Percentiles rank a stretch among this genome's conserved stretches.
Evolutionary conservation across 495 filamentous ascomycete genomes (phyloP).

Genomic region (Talaromyces wortmannii): DNA sequence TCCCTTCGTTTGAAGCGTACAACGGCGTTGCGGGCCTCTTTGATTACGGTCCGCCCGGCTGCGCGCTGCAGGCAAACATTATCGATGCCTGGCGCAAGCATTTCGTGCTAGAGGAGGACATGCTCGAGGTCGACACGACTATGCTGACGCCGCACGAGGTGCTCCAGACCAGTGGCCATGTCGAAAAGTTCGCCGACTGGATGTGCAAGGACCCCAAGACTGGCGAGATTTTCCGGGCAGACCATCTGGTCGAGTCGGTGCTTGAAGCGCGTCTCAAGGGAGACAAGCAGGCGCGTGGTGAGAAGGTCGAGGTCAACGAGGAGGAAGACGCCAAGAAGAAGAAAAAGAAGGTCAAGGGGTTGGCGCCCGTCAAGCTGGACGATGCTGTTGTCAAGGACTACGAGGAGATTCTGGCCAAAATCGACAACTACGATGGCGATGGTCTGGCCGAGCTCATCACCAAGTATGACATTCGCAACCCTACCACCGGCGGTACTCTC

Average conservation of each 20-base stretch:
- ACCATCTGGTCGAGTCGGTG: conserved; percentile 92
- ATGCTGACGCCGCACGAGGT: conserved; percentile 84
- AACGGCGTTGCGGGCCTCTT: conserved; percentile 79
- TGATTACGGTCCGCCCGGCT: conserved; percentile 80
- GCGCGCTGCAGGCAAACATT: conserved; percentile 75
- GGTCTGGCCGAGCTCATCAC: conserved; percentile 56
- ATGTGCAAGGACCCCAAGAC: conserved; percentile 99
- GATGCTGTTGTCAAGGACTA: conserved; percentile 60
- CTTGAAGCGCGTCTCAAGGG: conserved; percentile 77
- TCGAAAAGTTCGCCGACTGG: conserved; percentile 97
- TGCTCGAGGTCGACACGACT: conserved; percentile 84
- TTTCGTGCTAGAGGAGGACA: conserved; percentile 83
- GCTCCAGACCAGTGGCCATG: conserved; percentile 92
- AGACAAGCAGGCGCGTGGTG: conserved; percentile 69
- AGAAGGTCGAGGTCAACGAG: conserved; percentile 61
- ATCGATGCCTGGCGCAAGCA: conserved; percentile 90
- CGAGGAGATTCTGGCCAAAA: conserved; percentile 62
- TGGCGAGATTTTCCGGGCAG: conserved; percentile 91
- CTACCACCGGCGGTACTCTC: conserved; percentile 51
- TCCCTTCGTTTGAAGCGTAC: conserved; percentile 92
- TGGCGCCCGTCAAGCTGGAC: conserved; percentile 54
- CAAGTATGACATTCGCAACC: conserved; percentile 62
- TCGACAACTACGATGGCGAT: conserved; percentile 64
- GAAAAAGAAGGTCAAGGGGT: conserved; percentile 55
- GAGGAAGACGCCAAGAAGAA: conserved; percentile 60